These are phyloP conservation scores for Pilobolus umbonatus DNA, from an alignment of 192 early-diverging fungal species.

Conservation along the genomic window DNA sequence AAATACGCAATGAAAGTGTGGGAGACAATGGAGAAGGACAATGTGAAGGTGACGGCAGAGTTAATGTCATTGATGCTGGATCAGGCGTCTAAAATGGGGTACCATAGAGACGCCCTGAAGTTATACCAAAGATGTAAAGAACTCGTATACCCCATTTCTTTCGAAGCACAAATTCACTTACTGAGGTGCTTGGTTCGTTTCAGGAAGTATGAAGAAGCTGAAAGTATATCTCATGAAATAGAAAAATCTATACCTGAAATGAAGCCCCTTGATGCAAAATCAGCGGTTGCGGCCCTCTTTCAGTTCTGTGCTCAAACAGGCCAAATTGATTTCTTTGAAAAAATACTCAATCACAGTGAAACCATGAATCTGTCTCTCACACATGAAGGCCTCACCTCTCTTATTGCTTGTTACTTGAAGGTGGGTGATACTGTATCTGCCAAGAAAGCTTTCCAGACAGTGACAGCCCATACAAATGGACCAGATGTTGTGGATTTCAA, in stretches of 20 bases:
- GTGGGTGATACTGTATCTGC: constrained; percentile 2
- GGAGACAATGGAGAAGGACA: not conserved
- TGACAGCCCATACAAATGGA: constrained; percentile 9
- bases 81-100: not conserved
- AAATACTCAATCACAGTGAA: not conserved
- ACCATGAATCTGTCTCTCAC: not conserved
- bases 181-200: not conserved
- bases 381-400: constrained; percentile 20
- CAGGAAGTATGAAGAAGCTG: constrained; percentile 1
- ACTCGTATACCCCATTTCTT: constrained; percentile 2
- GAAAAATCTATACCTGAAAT: not conserved
- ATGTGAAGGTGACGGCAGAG: not conserved
- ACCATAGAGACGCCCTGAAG: not conserved
- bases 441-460: constrained; percentile 13
- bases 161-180: not conserved
- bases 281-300: not conserved
- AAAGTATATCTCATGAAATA: not conserved
- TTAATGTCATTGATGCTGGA: not conserved
- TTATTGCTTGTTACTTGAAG: constrained; percentile 23
- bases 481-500: constrained; percentile 33
- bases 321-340: not conserved
- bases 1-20: constrained; percentile 3
- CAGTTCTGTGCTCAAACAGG: constrained; percentile 19
- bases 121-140: constrained; percentile 8
- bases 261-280: not conserved